Conservation (phyloP, 176 grass and related monocot species). For the Dactylis glomerata region DNA sequence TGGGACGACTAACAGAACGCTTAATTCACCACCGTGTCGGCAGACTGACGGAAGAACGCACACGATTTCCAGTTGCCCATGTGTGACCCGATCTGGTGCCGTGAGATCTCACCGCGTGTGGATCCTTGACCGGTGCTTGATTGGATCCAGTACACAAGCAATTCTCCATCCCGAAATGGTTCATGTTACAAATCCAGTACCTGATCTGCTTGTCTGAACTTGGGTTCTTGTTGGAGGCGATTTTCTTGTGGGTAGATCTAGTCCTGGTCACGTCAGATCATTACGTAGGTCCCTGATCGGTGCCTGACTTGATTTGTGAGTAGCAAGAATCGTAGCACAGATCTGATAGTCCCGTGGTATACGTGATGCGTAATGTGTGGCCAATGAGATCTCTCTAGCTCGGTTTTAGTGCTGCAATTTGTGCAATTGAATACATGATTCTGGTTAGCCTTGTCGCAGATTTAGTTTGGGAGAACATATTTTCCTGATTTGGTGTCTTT, state of each 20-base stretch:
- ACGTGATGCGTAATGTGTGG: background rate
- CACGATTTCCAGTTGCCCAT: background rate
- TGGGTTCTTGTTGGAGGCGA: background rate
- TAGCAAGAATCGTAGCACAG: background rate
- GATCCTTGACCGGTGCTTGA: constrained; percentile 36
- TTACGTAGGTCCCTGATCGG: background rate
- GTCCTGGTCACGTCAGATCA: background rate
- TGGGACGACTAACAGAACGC: background rate
- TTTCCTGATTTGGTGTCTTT: background rate
- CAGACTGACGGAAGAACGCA: background rate
- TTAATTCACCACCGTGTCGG: background rate
- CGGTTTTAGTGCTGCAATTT: background rate
- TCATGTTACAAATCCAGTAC: background rate
- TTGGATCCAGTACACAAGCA: background rate
- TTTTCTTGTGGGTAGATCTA: background rate
- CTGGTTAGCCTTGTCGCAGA: background rate
- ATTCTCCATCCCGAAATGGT: background rate
- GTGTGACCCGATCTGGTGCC: constrained; percentile 34
- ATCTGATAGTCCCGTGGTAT: background rate
- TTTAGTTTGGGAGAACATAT: background rate
- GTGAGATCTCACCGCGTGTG: constrained; percentile 19
- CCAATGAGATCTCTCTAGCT: background rate
- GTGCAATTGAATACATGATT: background rate
- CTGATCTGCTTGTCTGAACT: background rate
- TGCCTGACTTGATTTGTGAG: background rate